A percentile compares a stretch with the other conserved stretches of the same genome.
Conservation (phyloP, 179 eudicot species). For the Silene noctiflora region DNA sequence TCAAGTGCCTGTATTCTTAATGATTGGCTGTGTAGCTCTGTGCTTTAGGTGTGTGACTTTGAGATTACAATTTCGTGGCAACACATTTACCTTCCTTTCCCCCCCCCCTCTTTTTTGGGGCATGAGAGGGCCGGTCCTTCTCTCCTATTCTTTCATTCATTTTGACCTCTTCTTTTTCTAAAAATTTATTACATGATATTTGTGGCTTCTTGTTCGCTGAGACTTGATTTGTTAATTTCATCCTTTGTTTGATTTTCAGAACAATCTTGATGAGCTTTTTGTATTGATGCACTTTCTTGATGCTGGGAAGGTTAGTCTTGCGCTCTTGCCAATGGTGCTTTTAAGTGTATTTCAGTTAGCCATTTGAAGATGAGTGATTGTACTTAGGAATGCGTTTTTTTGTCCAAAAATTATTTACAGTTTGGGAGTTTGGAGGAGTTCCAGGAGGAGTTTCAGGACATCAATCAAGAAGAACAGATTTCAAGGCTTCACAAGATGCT, state of each 20-base stretch:
- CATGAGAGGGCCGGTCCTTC: neutral
- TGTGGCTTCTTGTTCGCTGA: neutral
- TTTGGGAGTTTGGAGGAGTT: conserved; percentile 96
- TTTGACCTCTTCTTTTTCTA: neutral
- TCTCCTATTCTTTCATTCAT: neutral
- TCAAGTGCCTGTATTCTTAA: neutral
- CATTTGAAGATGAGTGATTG: conserved; percentile 5
- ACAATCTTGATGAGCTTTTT: conserved; percentile 97
- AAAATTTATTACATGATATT: neutral
- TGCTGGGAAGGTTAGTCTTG: conserved; percentile 86
- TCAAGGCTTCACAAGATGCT: conserved; percentile 96
- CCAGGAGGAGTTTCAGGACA: conserved; percentile 96
- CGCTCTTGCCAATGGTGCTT: conserved; percentile 25
- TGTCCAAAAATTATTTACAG: conserved; percentile 36
- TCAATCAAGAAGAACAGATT: conserved; percentile 95
- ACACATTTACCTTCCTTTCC: neutral
- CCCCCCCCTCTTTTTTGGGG: neutral
- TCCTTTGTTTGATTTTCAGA: conserved; percentile 55
- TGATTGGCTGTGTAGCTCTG: neutral
- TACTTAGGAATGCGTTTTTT: conserved; percentile 10
- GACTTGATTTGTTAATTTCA: neutral
- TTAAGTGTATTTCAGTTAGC: conserved; percentile 1
- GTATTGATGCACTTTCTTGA: conserved; percentile 99
- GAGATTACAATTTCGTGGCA: neutral
- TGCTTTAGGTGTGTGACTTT: conserved; percentile 16